These are phyloP conservation scores for Penicillium ucsense DNA, from an alignment of 495 filamentous ascomycete genomes.

Conservation along the genomic window DNA sequence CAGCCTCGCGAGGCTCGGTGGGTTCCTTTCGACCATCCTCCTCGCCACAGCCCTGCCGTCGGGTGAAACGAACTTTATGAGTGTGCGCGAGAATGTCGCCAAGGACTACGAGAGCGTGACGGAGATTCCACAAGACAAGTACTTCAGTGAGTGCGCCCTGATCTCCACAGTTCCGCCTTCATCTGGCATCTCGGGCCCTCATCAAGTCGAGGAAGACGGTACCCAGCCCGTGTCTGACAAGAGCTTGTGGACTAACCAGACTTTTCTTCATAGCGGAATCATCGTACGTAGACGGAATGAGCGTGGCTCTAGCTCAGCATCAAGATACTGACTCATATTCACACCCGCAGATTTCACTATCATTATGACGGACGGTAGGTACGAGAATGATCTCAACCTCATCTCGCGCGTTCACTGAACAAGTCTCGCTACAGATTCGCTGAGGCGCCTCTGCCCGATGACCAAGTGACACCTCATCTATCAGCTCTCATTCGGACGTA, in stretches of 20 bases:
- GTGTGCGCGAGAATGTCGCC: constrained; percentile 30
- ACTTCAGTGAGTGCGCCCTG: constrained; percentile 43
- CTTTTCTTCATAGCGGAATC: constrained; percentile 37
- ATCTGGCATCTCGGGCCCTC: neutral
- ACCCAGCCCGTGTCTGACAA: too few species aligned
- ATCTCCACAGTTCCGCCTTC: neutral
- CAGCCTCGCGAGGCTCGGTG: constrained; percentile 12
- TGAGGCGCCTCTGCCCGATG: constrained; percentile 31
- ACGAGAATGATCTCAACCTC: neutral
- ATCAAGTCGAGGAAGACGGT: too few species aligned
- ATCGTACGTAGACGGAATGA: constrained; percentile 29
- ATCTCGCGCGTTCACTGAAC: constrained; percentile 5
- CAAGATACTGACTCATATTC: neutral
- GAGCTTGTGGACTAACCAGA: neutral
- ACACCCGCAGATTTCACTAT: constrained; percentile 40
- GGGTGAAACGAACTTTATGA: constrained; percentile 29
- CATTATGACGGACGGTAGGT: constrained; percentile 53
- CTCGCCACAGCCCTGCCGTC: constrained; percentile 5
- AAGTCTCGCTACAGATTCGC: constrained; percentile 35
- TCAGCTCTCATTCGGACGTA: constrained; percentile 46
- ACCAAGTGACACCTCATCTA: constrained; percentile 38
- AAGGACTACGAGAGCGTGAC: constrained; percentile 39
- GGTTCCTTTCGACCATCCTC: constrained; percentile 10
- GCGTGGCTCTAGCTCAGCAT: neutral
- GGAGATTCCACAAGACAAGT: constrained; percentile 43